These are phyloP conservation scores for Scutellaria minor DNA, from an alignment of 257 asterid genomes.

Conservation along the genomic window DNA sequence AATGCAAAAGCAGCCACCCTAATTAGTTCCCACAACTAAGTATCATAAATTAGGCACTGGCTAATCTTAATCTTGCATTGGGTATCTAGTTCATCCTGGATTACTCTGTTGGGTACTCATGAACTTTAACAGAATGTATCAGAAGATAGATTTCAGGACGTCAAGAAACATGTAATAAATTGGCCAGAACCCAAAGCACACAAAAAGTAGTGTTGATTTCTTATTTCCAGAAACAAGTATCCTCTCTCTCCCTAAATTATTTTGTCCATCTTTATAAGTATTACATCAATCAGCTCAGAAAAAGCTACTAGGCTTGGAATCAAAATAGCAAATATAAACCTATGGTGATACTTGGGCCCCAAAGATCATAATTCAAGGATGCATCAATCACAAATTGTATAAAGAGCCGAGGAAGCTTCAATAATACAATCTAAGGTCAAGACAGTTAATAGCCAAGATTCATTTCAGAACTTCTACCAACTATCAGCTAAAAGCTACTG, in stretches of 20 bases:
- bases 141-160: background rate
- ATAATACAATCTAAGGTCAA: conserved; percentile 12
- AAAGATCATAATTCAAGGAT: background rate
- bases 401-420: conserved; percentile 15
- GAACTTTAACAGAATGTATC: background rate
- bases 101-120: background rate
- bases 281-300: background rate
- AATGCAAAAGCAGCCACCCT: background rate
- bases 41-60: conserved; percentile 7
- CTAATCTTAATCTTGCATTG: background rate
- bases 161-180: background rate
- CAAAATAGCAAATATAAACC: background rate
- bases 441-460: conserved; percentile 2
- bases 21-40: background rate
- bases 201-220: background rate
- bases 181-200: background rate
- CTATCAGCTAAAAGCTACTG: conserved; percentile 5
- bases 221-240: background rate
- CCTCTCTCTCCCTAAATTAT: background rate
- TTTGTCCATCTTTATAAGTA: background rate
- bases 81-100: background rate
- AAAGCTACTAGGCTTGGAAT: background rate
- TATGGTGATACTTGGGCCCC: background rate
- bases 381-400: conserved; percentile 2
- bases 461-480: conserved; percentile 7